Evolutionary conservation across 2,329 filamentous ascomycete species (phyloP).

Genomic region (Ceratocystis albifundus): DNA sequence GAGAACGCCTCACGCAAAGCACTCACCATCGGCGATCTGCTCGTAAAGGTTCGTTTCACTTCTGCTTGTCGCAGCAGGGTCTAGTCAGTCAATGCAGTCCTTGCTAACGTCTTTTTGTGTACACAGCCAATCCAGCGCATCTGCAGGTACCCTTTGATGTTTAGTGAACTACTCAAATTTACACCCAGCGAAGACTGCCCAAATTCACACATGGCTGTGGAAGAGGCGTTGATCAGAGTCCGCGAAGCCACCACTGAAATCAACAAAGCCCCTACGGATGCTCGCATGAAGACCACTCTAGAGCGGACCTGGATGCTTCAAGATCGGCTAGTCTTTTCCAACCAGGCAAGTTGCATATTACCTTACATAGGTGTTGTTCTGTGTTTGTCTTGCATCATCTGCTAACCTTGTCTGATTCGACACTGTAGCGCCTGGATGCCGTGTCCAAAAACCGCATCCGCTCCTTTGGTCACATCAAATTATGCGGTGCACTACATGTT

Average conservation of each 20-base stretch:
- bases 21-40: conserved; percentile 68
- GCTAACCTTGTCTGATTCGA: neutral
- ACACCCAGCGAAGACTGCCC: conserved; percentile 81
- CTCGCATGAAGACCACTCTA: conserved; percentile 54
- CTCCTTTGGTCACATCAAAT: conserved; percentile 63
- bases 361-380: neutral
- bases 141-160: conserved; percentile 80
- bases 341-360: conserved; percentile 37
- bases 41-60: conserved; percentile 60
- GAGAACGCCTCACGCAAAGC: conserved; percentile 58
- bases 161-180: conserved; percentile 68
- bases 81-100: neutral
- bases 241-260: conserved; percentile 67
- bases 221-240: conserved; percentile 58
- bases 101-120: neutral
- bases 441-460: conserved; percentile 56
- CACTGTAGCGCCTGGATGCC: conserved; percentile 37
- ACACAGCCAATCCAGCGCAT: conserved; percentile 77
- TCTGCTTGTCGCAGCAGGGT: neutral
- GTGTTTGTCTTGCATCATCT: conserved; percentile 9
- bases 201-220: conserved; percentile 66
- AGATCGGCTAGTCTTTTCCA: conserved; percentile 63
- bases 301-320: conserved; percentile 79
- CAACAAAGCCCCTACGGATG: conserved; percentile 73
- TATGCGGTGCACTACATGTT: conserved; percentile 74